A percentile compares a stretch with the other conserved stretches of the same genome.
Conservation (phyloP, 2,329 filamentous ascomycete species). For the Fragosphaeria purpurea region DNA sequence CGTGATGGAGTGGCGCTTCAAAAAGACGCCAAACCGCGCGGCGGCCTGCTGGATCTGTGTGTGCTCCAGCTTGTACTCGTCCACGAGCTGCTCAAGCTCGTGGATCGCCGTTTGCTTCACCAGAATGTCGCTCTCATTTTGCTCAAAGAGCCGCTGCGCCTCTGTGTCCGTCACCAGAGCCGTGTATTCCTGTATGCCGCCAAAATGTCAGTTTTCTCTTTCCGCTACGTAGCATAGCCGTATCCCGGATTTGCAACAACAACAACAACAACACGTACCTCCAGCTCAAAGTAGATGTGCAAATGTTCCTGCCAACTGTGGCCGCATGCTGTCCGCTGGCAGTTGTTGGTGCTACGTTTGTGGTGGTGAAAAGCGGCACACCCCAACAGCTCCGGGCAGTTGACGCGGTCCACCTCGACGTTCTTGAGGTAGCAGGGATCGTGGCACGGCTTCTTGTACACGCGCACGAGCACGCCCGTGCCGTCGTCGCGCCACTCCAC, state of each 20-base stretch:
- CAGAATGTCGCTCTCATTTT: conserved; percentile 16
- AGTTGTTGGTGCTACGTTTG: conserved; percentile 12
- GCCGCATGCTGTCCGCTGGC: conserved; percentile 7
- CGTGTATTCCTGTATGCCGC: conserved; percentile 4
- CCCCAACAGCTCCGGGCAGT: conserved; percentile 16
- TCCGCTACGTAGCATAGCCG: no score
- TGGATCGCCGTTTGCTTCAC: conserved; percentile 18
- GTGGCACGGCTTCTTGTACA: conserved; percentile 24
- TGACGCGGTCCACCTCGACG: conserved; percentile 18
- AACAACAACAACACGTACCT: conserved; percentile 6
- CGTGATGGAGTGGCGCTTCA: conserved; percentile 27
- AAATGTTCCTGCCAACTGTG: conserved; percentile 28
- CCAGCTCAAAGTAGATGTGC: conserved; percentile 24
- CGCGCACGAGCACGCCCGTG: conserved; percentile 13
- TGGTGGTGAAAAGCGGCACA: conserved; percentile 18
- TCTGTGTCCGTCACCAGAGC: conserved; percentile 16
- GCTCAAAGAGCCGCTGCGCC: conserved; percentile 16
- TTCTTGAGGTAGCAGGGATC: conserved; percentile 18
- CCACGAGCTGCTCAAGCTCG: conserved; percentile 15
- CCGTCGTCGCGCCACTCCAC: conserved; percentile 18
- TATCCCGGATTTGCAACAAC: no score
- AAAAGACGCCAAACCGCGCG: conserved; percentile 26
- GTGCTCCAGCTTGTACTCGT: conserved; percentile 23
- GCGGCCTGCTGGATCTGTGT: conserved; percentile 23
- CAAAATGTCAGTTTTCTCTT: neutral